Evolutionary conservation across 2,329 filamentous ascomycete genomes (phyloP), one percentile per base, ranked within the genome.

Genomic region (Sphaerostilbella broomeana): DNA sequence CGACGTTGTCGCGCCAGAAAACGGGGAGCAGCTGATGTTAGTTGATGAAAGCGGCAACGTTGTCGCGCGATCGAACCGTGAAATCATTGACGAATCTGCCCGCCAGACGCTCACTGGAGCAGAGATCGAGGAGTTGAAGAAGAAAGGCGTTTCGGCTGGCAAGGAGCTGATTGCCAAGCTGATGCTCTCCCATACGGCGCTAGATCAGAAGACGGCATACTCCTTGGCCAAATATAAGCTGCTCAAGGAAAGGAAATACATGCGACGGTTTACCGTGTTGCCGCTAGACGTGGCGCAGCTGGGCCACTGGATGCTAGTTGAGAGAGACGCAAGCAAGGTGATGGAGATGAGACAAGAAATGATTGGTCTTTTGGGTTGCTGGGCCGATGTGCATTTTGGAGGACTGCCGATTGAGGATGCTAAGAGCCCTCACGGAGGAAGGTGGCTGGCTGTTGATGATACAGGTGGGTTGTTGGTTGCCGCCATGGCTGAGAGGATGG

Each of bases 161-260:
- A 84, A 85, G 58, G 89, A 94, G 36, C 75, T 98, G 33, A 92
- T 98, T 47, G 82, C 86, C n/a, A 94, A 89, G 63, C 79, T 98
- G 18, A 76, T 98, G 62, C 74, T 88, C 20, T 92, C 88, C 29
- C 92, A 98, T 61, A 81, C 85, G 13, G 85, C 83, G 1, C 73
- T 98, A 29, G 88, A 94, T 50, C 84, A 97, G 65, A 98, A 98
- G 71, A 97, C 92, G 0, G 74, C 80, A 1, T 98, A 94, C 56
- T 94, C 88, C 3, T 69, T 95, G 42, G 89, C 90, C 29, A 98
- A 98, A 62, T 98, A 98, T 64, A 95, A 92, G 55, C 69, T 97
- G 13, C 73, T 94, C 31, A 98, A 98, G 67, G 84, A 86, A 48
- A 89, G 82, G 58, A 98, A 98, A 63, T 97, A 94, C 59, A 75